Percentiles rank a stretch among this genome's conserved stretches.
These are phyloP conservation scores for Fraxinus americana DNA, from an alignment of 257 asterid genomes.

Conservation along the genomic window DNA sequence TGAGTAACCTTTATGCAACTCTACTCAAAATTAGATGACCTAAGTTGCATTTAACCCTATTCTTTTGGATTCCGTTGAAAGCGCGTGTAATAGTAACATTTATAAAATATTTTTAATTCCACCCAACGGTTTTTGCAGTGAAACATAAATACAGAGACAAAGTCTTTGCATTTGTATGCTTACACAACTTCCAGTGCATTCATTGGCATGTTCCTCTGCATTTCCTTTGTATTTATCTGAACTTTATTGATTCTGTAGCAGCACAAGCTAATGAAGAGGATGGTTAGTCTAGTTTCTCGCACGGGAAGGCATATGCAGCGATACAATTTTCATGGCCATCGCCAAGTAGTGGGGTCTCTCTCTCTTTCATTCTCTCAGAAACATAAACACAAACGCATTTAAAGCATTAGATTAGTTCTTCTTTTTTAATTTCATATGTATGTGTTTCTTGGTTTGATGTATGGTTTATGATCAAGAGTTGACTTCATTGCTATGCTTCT, in stretches of 20 bases:
- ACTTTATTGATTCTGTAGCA: neutral
- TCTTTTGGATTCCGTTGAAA: neutral
- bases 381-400: neutral
- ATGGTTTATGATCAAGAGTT: slow-evolving; percentile 2
- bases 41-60: neutral
- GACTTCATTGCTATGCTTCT: neutral
- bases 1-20: neutral
- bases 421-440: neutral
- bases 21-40: neutral
- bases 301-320: slow-evolving; percentile 87
- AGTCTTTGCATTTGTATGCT: slow-evolving; percentile 10
- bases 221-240: neutral
- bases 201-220: neutral
- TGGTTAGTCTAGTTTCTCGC: slow-evolving; percentile 72
- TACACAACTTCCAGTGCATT: slow-evolving; percentile 6
- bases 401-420: neutral
- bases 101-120: slow-evolving; percentile 22
- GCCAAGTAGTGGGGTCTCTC: slow-evolving; percentile 86
- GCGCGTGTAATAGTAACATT: neutral
- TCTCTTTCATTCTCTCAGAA: slow-evolving; percentile 7
- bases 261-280: slow-evolving; percentile 58
- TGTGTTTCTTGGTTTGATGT: neutral
- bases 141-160: slow-evolving; percentile 31
- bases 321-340: slow-evolving; percentile 67
- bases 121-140: slow-evolving; percentile 20